Base-by-base conservation (phyloP, 768 basidiomycete species). In the Postia placenta region DNA sequence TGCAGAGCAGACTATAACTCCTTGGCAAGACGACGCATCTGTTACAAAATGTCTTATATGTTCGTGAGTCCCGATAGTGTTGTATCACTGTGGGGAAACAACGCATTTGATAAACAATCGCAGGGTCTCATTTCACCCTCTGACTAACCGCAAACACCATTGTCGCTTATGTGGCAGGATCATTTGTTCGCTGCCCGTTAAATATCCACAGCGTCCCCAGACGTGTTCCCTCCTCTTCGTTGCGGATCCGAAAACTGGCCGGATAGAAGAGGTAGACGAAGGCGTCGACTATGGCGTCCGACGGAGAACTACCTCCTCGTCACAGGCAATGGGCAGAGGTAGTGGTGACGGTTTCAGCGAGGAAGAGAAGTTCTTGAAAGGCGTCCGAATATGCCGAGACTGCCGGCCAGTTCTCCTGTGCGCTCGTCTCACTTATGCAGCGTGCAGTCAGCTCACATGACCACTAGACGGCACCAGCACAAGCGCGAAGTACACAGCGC, bases 71-170 rank as follows among this genome's bases (percentile, higher is more conserved):
- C 5, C 28, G 35, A n/a, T n/a, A n/a, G n/a, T n/a, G n/a, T n/a
- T n/a, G n/a, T n/a, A n/a, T n/a, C n/a, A n/a, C n/a, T n/a, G n/a
- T n/a, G n/a, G n/a, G n/a, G n/a, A n/a, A n/a, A n/a, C n/a, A n/a
- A n/a, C n/a, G 39, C 23, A 4, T 11, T 45, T 3, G 22, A 42
- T 43, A 47, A 7, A 6, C 20, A 26, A 25, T 50, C 22, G n/a
- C 5, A 81, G 80, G 56, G 74, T 78, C 43, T 79, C 85, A 1
- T 98, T 98, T 62, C 88, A 93, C 61, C 80, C 89, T 0, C 68
- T 98, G 2, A 90, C 92, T 1, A 95, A 92, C 56, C 82, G 95
- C 12, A 95, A 95, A 68, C 95, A 98, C 57, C 95, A 98, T 61
- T 98, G 95, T 63, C 83, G 95, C 7, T 71, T 97, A 12, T 98